Conservation (phyloP, 2,329 filamentous ascomycete genomes). For the Bretziella fagacearum region DNA sequence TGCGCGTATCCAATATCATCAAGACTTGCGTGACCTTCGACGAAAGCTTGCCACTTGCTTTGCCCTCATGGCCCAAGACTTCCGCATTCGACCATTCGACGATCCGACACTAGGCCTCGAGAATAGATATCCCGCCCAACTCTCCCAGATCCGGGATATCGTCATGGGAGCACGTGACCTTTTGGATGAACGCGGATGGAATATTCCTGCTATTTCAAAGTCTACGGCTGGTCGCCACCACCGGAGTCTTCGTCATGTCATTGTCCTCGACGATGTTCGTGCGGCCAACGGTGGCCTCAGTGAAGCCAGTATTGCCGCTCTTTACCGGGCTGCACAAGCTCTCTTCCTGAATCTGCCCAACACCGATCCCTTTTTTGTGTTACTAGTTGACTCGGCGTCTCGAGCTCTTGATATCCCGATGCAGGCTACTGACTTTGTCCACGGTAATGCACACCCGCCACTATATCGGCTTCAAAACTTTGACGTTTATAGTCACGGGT, state of each 20-base stretch:
- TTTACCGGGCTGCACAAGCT: slow-evolving; percentile 12
- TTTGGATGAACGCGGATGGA: slow-evolving; percentile 5
- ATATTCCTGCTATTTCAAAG: background rate
- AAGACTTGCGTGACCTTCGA: slow-evolving; percentile 4
- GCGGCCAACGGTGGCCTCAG: slow-evolving; percentile 1
- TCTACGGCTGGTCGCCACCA: background rate
- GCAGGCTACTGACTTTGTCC: background rate
- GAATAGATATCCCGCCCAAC: slow-evolving; percentile 1
- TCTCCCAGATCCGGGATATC: background rate
- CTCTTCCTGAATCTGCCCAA: slow-evolving; percentile 5
- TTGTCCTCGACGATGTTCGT: slow-evolving; percentile 7
- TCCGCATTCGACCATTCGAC: background rate
- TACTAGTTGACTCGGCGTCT: background rate
- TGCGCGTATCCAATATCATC: slow-evolving; percentile 10
- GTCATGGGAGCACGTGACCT: background rate
- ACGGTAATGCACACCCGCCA: slow-evolving; percentile 11
- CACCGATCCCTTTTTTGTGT: slow-evolving; percentile 11
- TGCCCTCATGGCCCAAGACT: slow-evolving; percentile 6
- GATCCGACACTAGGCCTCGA: background rate
- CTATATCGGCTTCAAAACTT: slow-evolving; percentile 9
- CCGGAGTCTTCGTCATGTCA: background rate
- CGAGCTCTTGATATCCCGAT: background rate
- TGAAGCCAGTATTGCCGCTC: slow-evolving; percentile 4
- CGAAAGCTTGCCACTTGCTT: slow-evolving; percentile 6
- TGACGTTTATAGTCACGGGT: slow-evolving; percentile 1